Base-by-base conservation (phyloP, 257 asterid genomes). In the Echium plantagineum region DNA sequence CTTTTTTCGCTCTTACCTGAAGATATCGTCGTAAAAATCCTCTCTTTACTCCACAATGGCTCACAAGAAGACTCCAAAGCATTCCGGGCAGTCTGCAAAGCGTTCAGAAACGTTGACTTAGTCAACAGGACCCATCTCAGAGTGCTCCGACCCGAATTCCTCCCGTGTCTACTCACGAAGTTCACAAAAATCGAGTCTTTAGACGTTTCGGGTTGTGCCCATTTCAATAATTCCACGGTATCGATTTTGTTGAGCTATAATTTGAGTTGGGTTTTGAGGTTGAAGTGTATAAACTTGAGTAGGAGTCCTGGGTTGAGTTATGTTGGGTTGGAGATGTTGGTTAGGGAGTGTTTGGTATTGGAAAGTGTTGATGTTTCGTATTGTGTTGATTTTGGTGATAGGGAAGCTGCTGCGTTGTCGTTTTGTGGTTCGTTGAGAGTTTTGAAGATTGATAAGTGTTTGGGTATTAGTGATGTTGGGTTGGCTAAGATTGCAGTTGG, bases 161-260 rank as follows among this genome's bases (percentile, higher is more conserved):
- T 86, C n/a, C 58, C 72, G 0, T 60, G 71, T 13, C 81, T 86
- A 5, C 71, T 83, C 68, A 59, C 75, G 15, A 83, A 74, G 5
- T 78, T 83, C 49, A 76, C 76, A 21, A 61, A 59, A 54, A n/a
- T 81, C 19, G 1, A 52, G 58, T 83, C 91, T 7, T 71, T 86
- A 55, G 95, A 86, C 68, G 71, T 86, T 69, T 86, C 95, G 51
- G 75, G 58, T 32, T 86, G 95, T 75, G 91, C 95, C 51, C 74
- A 78, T 52, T 35, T 86, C 61, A 78, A 83, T 22, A 81, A 73
- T 57, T 71, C 76, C 17, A 49, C 79, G n/a, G 74, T 73, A 21
- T 52, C 69, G 55, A 32, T 58, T 56, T 59, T 78, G 59, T 2
- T 67, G n/a, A 67, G 60, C 52, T n/a, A 52, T 31, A 72, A 70